Evolutionary conservation across 257 asterid genomes (phyloP), one percentile per base, ranked within the genome.

Genomic region (Primulina huaijiensis): DNA sequence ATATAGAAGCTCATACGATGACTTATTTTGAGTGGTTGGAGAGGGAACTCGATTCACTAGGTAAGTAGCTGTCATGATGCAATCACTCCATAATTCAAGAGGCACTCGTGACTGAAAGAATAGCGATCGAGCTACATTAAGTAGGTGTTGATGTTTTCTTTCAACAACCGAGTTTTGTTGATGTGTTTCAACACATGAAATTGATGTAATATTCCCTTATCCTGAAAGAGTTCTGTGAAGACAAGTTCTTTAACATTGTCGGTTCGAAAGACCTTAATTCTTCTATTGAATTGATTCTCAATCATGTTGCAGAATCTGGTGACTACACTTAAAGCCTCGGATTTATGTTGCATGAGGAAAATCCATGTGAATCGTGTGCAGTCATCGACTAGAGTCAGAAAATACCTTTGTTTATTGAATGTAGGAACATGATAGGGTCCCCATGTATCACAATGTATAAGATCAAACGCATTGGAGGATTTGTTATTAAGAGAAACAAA

Each of bases 1-100:
- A 6, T 16, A 16, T 0, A 14, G 0, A 0, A 55, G 3, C 0
- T 55, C 60, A 55, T n/a, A 55, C 1, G 25, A 2, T 0, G 60
- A 55, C 4, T 55, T 55, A 6, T 55, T 16, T n/a, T 55, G 25
- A 5, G 3, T 17, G 0, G 0, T 1, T 6, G 25, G 23, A 17
- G 25, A 55, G 0, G 60, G 25, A 2, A 20, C 10, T 0, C 60
- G 20, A n/a, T 38, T 38, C 4, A 38, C 16, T 38, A 10, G 0
- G 1, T 38, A 38, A 9, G 50, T 38, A 0, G 50, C 25, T 0
- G 60, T 55, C 10, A 55, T 0, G 0, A 55, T 2, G 4, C 60
- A 17, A 0, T 55, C 11, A 55, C 2, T 1, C 60, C 25, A 55
- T 0, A 55, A 4, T 0, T 4, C 2, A 0, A n/a, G 1, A 0